Evolutionary conservation across 2,329 filamentous ascomycete genomes (phyloP), one percentile per base, ranked within the genome.

Genomic region (Penicillium concentricum): DNA sequence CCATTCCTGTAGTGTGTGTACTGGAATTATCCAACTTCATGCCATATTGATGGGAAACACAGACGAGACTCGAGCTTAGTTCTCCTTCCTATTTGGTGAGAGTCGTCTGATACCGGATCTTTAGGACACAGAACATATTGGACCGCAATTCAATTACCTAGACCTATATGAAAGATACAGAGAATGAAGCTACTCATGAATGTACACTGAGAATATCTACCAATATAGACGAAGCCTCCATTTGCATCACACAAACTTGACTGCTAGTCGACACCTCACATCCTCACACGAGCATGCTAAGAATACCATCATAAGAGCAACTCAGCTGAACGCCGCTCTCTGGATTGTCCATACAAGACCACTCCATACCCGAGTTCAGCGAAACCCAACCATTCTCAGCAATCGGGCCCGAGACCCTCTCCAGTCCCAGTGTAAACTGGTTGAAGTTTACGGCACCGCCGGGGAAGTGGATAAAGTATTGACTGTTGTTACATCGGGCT

Each of bases 381-480:
- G 57, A 24, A 7, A 58, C 58, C 18, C 58, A 54, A 1, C 63
- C 66, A 7, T 65, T 54, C 42, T 63, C 66, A 2, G 60, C 5
- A n/a, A 66, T 62, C 0, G 63, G 37, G 1, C 63, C 63, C n/a
- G 49, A 60, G 7, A 68, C 66, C 2, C 61, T 46, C 41, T 64
- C 53, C 1, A 69, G 54, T 37, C 53, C 61, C 13, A 69, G 41
- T 0, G 61, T 67, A 24, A 67, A 67, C 3, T 32, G 26, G 16
- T 66, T 56, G 45, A 67, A 59, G 32, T 69, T 53, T 1, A 39
- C 18, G 22, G 50, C 35, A 2, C 66, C 66, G 8, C 61, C 46
- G 0, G 65, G 65, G 26, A 69, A 67, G 12, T 54, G 59, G 22
- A 69, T 63, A 20, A 67, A 65, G 48, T 69, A 69, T 44, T 67